phyloP scores from a whole-genome alignment of 805 yeast species.

The Yamadazyma akitaensis region DNA sequence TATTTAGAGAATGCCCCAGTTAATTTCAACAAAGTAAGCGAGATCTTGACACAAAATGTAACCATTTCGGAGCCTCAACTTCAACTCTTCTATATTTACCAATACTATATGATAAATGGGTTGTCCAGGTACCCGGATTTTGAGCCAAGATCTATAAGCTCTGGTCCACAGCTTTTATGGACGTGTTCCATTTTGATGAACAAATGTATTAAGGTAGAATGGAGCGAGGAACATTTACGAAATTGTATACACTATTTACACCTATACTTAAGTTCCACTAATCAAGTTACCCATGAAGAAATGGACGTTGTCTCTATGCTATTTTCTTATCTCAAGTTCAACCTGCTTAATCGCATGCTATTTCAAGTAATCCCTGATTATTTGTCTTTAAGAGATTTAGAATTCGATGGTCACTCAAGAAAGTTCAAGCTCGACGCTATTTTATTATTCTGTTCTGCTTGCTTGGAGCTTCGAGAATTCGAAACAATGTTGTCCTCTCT shows the following conservation, averaged over 20 bases:
- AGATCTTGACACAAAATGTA: not conserved
- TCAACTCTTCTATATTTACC: constrained; percentile 1
- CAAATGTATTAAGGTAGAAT: constrained; percentile 18
- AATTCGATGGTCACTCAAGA: not conserved
- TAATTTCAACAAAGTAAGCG: not conserved
- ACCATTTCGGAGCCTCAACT: constrained; percentile 1
- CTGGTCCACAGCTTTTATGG: constrained; percentile 10
- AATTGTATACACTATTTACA: constrained; percentile 13
- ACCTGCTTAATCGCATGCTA: constrained; percentile 12
- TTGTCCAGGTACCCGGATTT: constrained; percentile 2
- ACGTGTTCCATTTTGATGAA: constrained; percentile 22
- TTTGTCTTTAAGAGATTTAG: not conserved
- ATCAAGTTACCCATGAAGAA: constrained; percentile 20
- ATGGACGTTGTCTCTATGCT: constrained; percentile 23
- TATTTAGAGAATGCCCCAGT: not conserved
- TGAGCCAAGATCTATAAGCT: not conserved
- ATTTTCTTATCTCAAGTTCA: constrained; percentile 23
- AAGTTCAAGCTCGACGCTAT: constrained; percentile 2
- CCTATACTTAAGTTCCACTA: constrained; percentile 8
- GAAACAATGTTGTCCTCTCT: not conserved
- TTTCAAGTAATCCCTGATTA: not conserved
- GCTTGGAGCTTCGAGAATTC: not conserved
- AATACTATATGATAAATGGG: constrained; percentile 4
- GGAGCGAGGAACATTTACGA: constrained; percentile 16
- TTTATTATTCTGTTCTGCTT: not conserved